Evolutionary conservation across 2,329 filamentous ascomycete genomes (phyloP), one percentile per base, ranked within the genome.

Genomic region (Trichoderma sp.): DNA sequence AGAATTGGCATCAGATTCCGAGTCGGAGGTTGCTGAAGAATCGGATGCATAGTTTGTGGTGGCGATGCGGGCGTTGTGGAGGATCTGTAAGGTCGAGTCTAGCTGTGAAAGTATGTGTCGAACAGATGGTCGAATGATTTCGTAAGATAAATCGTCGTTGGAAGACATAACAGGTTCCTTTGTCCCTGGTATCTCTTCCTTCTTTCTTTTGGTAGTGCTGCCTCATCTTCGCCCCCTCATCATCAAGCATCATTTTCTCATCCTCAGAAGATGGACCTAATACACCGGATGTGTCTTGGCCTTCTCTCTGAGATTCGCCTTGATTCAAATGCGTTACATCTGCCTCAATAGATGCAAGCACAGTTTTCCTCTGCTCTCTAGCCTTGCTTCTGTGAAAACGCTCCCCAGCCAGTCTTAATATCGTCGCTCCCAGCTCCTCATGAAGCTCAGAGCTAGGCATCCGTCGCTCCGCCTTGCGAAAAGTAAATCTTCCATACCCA

Each of bases 91-190:
- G 0, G 96, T 87, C 6, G 86, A 83, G 79, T 98, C 94, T 1
- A 98, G 81, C 45, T 91, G 90, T 1, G 87, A 84, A 9, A 98
- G 86, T 18, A 95, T 89, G 78, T 94, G 92, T n/a, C 92, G 88
- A 12, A 93, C 88, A 0, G 90, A 88, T 0, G 95, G 94, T 0
- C 88, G 88, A 18, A 98, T 85, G 6, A 97, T 85, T 2, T 84
- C 82, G 75, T 88, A 86, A 0, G 94, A 93, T 65, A 87, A 82
- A 2, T 93, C 91, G 78, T 97, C 95, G 79, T 97, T 92, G 1
- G 91, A 88, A 8, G 93, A 89, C 6, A 94, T 83, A 2, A 88
- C 86, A 0, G 93, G 90, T 12, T 83, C 82, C 41, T 86, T 85
- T 0, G 81, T 82, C 68, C 78, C 80, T 11, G 74, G 75, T 6